Conservation (phyloP, 306 rosid genomes). For the Trichosanthes truncata region DNA sequence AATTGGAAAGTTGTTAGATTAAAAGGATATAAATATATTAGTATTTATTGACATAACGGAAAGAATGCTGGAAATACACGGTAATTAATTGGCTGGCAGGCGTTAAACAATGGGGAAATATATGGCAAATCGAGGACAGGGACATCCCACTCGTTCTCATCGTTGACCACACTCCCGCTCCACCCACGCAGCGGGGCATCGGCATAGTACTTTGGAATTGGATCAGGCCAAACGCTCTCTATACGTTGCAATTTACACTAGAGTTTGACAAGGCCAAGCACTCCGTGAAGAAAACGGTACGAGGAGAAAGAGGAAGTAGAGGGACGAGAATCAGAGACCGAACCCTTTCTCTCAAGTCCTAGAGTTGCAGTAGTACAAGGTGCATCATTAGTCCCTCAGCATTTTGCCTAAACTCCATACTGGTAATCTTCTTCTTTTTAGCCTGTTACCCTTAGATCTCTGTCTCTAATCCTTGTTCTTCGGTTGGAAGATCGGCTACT, state of each 20-base stretch:
- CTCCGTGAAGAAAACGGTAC: neutral
- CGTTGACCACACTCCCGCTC: neutral
- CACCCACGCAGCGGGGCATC: neutral
- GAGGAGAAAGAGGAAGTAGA: neutral
- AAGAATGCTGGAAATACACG: neutral
- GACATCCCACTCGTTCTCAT: neutral
- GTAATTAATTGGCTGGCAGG: neutral
- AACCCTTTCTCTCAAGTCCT: neutral
- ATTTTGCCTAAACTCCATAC: neutral
- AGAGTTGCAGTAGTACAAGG: neutral
- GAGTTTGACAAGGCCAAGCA: neutral
- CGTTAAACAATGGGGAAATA: neutral
- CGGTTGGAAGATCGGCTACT: neutral
- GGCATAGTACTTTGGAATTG: neutral
- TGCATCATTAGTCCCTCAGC: neutral
- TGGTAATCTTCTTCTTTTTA: neutral
- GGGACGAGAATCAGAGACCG: neutral
- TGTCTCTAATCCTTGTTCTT: neutral
- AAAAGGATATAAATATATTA: neutral
- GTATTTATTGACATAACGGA: neutral
- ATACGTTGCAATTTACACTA: neutral
- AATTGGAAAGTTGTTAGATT: neutral
- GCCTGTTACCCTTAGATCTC: neutral
- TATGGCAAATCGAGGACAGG: neutral
- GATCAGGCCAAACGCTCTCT: neutral